Base-by-base conservation (phyloP, 1,284 basidiomycete genomes). In the Gymnopus androsaceus region DNA sequence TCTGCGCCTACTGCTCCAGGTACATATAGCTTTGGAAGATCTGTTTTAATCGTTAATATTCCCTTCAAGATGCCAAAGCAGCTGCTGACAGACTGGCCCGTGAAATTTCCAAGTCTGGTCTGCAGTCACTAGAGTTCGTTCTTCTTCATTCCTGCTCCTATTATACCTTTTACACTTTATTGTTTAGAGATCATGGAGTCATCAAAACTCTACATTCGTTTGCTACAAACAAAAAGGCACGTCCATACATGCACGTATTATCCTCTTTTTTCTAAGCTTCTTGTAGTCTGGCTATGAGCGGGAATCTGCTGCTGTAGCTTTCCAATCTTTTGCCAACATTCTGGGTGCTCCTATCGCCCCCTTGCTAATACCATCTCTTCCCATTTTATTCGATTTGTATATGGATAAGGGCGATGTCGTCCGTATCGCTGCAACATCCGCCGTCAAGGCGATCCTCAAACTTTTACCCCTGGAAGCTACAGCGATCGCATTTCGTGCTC, bases 391-490 rank as follows among this genome's bases (percentile, higher is more conserved):
- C 68, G 92, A 94, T 61, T 79, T 95, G 45, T 89, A 92, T 70
- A 90, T 93, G 80, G 96, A 99, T 74, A 98, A 98, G 74, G 94
- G 94, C 58, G 92, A 96, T 60, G 92, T 95, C 38, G 94, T 98
- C 55, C 86, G 93, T 59, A 75, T 78, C 48, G 94, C 94, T 21
- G 92, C 95, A 19, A 78, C 86, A 33, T 72, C 84, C 12, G 94
- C 96, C n/a, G 83, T 90, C 64, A 94, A 94, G 69, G 79, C 90
- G 38, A 86, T 98, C 63, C 74, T 97, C 63, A 92, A 93, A 68
- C 80, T 94, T 17, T 84, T 87, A 55, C 93, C 95, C 23, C 87
- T 94, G 3, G 92, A 95, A 72, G 86, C 93, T 21, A 90, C 86
- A 15, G 81, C 86, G 27, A 72, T 87, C 56, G 82, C 94, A 15